Percentiles rank a stretch among this genome's conserved stretches.
These are phyloP conservation scores for Mycena maculata DNA, from an alignment of 768 basidiomycete species.

Conservation along the genomic window DNA sequence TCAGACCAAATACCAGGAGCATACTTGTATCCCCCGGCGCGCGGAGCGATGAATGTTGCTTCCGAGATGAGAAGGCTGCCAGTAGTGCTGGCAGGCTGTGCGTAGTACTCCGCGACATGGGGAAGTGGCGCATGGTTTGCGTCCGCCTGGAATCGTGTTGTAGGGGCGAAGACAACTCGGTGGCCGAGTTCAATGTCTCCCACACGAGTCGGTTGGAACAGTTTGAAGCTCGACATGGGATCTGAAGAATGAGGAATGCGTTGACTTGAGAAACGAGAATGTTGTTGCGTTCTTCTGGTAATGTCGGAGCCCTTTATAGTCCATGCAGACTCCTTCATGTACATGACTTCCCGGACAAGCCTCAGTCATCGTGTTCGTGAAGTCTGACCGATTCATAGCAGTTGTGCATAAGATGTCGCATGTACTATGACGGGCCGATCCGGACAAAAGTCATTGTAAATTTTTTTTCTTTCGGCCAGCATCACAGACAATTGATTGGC, in stretches of 20 bases:
- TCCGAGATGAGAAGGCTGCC: constrained; percentile 29
- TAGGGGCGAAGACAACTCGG: constrained; percentile 59
- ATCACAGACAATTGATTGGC: too few species aligned
- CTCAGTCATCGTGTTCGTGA: too few species aligned
- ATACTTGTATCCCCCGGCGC: neutral
- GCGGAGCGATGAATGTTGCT: neutral
- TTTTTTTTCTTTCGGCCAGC: too few species aligned
- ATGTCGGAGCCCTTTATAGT: too few species aligned
- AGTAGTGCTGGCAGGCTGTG: constrained; percentile 37
- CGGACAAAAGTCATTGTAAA: too few species aligned
- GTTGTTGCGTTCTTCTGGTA: too few species aligned
- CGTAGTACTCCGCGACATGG: constrained; percentile 43
- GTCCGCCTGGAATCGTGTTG: constrained; percentile 55
- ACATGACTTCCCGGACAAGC: too few species aligned
- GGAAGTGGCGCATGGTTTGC: constrained; percentile 44
- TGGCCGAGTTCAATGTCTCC: constrained; percentile 52
- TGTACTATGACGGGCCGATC: too few species aligned
- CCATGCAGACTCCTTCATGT: too few species aligned
- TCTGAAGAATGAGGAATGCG: too few species aligned
- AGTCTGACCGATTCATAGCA: neutral
- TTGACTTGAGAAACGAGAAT: too few species aligned
- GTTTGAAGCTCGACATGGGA: constrained; percentile 17
- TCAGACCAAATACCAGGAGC: neutral
- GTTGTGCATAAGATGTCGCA: too few species aligned
- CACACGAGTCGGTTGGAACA: constrained; percentile 54